Base-by-base conservation (phyloP, 768 basidiomycete genomes). In the Infundibulicybe gibba region DNA sequence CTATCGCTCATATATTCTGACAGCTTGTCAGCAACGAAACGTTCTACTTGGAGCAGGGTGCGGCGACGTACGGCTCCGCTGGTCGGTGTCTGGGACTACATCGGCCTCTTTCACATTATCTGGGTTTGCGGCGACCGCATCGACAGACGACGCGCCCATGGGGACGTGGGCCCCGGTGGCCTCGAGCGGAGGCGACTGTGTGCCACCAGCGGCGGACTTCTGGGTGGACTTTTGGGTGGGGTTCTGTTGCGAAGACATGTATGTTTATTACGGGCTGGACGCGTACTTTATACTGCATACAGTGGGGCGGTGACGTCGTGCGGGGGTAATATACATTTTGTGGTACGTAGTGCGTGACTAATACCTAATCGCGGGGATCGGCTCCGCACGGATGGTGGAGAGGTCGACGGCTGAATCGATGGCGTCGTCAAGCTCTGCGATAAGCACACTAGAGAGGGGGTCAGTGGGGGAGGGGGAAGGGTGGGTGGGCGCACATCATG, bases 401-500 rank as follows among this genome's bases (percentile, higher is more conserved):
- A 92, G 79, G 64, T 90, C 88, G 44, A 82, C 78, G 0, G 84
- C 72, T 42, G 77, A 65, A 67, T 98, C 94, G 45, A 89, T 70
- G 16, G 80, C 80, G 51, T 90, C 83, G 64, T 98, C 95, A 45
- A 92, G 68, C 66, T 94, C 91, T 37, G 87, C 90, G 45, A 92
- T 87, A 54, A 92, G 75, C 32, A 83, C 83, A 43, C 90, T 67
- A 45, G 9, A 30, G 48, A 37, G n/a, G 15, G 25, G 35, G 32
- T 53, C 16, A 40, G 20, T 44, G 53, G 17, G 51, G 46, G 40
- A 49, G 44, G 41, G 19, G 33, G 8, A 40, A 11, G 49, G 12
- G 37, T n/a, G 19, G 10, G 33, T 33, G 5, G 44, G 81, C 92
- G 65, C 58, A 97, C 97, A 95, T 94, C 78, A 94, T 94, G 63